A percentile compares a stretch with the other conserved stretches of the same genome.
Evolutionary conservation across 305 asterid genomes (phyloP).

Genomic region (Fraxinus floribunda): DNA sequence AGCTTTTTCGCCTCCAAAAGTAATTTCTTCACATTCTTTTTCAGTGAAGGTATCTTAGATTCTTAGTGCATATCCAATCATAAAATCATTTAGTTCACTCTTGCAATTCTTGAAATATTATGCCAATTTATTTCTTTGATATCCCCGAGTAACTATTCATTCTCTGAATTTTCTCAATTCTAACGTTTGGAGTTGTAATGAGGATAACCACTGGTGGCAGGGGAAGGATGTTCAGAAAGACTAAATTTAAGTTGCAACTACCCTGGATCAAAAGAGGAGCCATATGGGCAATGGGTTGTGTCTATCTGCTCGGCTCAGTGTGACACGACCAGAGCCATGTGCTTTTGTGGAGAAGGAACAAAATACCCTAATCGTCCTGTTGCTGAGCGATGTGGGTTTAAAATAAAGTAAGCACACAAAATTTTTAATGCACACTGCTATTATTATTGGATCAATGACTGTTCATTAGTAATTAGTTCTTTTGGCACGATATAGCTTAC

Average conservation of each 20-base stretch:
- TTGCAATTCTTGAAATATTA: background rate
- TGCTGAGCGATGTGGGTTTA: conserved; percentile 85
- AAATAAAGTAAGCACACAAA: conserved; percentile 54
- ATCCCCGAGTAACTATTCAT: background rate
- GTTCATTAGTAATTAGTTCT: conserved; percentile 13
- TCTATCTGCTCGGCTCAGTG: conserved; percentile 85
- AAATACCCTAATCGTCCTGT: conserved; percentile 90
- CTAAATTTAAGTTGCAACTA: conserved; percentile 65
- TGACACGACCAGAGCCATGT: conserved; percentile 88
- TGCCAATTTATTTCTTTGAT: background rate
- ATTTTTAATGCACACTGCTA: conserved; percentile 11
- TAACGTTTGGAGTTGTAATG: conserved; percentile 20
- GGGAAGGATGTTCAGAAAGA: conserved; percentile 82
- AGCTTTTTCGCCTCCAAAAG: background rate
- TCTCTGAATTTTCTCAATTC: conserved; percentile 7
- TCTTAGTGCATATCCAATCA: background rate
- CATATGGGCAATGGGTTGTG: conserved; percentile 87
- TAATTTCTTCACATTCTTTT: background rate
- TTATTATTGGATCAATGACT: background rate
- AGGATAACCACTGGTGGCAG: conserved; percentile 34
- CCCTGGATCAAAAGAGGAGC: conserved; percentile 51
- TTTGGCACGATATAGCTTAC: conserved; percentile 41
- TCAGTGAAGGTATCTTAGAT: background rate
- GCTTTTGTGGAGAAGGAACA: conserved; percentile 97
- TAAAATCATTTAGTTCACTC: background rate